A percentile compares a stretch with the other conserved stretches of the same genome.
Evolutionary conservation across 306 rosid genomes (phyloP).

Genomic region (Gynostemma pentaphyllum): DNA sequence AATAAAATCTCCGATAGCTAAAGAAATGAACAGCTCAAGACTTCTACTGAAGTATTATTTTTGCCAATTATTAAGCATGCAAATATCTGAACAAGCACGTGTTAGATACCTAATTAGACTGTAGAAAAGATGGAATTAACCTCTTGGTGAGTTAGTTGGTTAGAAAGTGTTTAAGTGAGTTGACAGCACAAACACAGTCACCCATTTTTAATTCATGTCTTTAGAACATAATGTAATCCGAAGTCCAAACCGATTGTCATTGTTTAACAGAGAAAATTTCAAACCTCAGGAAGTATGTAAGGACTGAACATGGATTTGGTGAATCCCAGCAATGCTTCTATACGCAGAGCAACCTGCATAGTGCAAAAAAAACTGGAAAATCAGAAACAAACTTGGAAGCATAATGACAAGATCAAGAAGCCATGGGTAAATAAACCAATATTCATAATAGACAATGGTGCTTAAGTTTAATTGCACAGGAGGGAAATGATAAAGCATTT

Average conservation of each 20-base stretch:
- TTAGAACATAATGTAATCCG: neutral
- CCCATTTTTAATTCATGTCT: neutral
- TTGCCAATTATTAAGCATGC: neutral
- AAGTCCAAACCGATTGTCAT: too few relatives aligned
- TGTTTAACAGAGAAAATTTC: slow-evolving; percentile 9
- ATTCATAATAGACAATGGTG: neutral
- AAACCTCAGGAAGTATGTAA: slow-evolving; percentile 64
- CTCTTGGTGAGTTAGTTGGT: too few relatives aligned
- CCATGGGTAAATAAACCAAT: neutral
- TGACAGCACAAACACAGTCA: neutral
- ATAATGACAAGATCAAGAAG: neutral
- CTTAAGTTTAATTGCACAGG: neutral
- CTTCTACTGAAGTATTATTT: neutral
- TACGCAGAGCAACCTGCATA: slow-evolving; percentile 52
- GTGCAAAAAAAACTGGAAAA: neutral
- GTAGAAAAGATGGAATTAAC: too few relatives aligned
- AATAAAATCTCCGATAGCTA: neutral
- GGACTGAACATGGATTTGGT: slow-evolving; percentile 57
- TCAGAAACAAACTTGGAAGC: neutral
- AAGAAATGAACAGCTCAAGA: neutral
- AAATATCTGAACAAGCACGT: neutral
- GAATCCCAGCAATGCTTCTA: slow-evolving; percentile 56
- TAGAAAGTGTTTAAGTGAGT: too few relatives aligned
- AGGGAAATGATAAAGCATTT: neutral
- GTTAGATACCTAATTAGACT: too few relatives aligned